Percentiles rank a stretch among this genome's conserved stretches.
Conservation (phyloP, 2,329 filamentous ascomycete genomes). For the Didymosphaeria variabile region DNA sequence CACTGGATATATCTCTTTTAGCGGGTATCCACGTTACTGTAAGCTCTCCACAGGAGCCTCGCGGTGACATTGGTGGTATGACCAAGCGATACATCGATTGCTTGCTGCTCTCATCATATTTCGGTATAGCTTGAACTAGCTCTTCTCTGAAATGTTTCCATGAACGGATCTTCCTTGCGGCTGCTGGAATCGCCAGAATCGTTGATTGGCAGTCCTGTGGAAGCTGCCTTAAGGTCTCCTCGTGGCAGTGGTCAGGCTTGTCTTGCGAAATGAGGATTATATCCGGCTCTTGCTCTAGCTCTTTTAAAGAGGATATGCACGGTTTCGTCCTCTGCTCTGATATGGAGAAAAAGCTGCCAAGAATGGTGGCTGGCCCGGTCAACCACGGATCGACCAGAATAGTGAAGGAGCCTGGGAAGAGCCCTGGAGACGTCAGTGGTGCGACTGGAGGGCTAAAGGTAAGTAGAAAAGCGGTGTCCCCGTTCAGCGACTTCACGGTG, state of each 20-base stretch:
- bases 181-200: slow-evolving; percentile 72
- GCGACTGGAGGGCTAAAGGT: slow-evolving; percentile 66
- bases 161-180: slow-evolving; percentile 70
- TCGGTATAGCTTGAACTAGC: slow-evolving; percentile 53
- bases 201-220: slow-evolving; percentile 63
- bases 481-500: slow-evolving; percentile 70
- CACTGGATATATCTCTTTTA: slow-evolving; percentile 66
- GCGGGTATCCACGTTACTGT: slow-evolving; percentile 73
- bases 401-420: slow-evolving; percentile 64
- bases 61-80: slow-evolving; percentile 62
- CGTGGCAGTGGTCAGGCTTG: slow-evolving; percentile 75
- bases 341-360: slow-evolving; percentile 68
- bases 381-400: slow-evolving; percentile 79
- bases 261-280: slow-evolving; percentile 68
- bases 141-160: slow-evolving; percentile 73
- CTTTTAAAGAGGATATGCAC: slow-evolving; percentile 65
- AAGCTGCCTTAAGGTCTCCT: slow-evolving; percentile 72
- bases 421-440: slow-evolving; percentile 47
- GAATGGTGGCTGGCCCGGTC: slow-evolving; percentile 66
- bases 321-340: slow-evolving; percentile 64
- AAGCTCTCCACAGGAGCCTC: slow-evolving; percentile 70
- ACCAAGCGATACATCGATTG: slow-evolving; percentile 59
- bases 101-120: slow-evolving; percentile 52
- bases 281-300: slow-evolving; percentile 63
- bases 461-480: slow-evolving; percentile 71